A percentile compares a stretch with the other conserved stretches of the same genome.
These are phyloP conservation scores for Epichloe brachyelytri DNA, from an alignment of 2,329 filamentous ascomycete species.

Conservation along the genomic window DNA sequence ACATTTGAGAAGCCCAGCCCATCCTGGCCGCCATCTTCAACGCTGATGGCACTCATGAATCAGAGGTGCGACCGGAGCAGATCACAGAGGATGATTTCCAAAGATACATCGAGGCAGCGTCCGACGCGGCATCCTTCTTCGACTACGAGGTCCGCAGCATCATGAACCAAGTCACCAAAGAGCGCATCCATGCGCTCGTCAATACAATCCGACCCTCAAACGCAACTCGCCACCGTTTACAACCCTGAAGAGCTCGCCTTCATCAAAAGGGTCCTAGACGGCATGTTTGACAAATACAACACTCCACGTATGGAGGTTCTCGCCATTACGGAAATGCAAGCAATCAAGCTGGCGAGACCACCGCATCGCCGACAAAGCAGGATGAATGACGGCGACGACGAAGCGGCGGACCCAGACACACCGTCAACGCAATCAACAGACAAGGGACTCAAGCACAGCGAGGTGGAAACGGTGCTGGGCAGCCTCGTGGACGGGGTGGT, in stretches of 20 bases:
- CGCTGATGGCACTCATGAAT: conserved; percentile 27
- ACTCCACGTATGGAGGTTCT: conserved; percentile 67
- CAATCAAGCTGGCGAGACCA: conserved; percentile 49
- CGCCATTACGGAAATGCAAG: conserved; percentile 69
- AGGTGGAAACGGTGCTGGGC: conserved; percentile 61
- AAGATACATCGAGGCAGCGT: conserved; percentile 56
- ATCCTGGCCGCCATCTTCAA: conserved; percentile 67
- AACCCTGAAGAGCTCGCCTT: conserved; percentile 77
- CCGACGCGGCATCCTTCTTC: conserved; percentile 60
- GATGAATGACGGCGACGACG: conserved; percentile 19
- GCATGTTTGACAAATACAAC: conserved; percentile 86
- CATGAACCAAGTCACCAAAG: conserved; percentile 52
- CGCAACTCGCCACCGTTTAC: conserved; percentile 75
- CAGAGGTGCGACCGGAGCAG: conserved; percentile 41
- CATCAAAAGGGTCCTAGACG: conserved; percentile 75
- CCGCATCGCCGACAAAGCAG: conserved; percentile 28
- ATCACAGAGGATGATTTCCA: conserved; percentile 57
- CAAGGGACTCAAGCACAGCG: conserved; percentile 56
- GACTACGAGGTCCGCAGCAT: conserved; percentile 78
- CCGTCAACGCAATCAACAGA: conserved; percentile 15
- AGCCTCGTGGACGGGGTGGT: conserved; percentile 70
- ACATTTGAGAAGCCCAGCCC: conserved; percentile 59
- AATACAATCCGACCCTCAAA: conserved; percentile 80
- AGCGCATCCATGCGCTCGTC: conserved; percentile 68
- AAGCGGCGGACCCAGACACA: conserved; percentile 21